Base-by-base conservation (phyloP, 78 protist species). In the Speleostelium caveatum region DNA sequence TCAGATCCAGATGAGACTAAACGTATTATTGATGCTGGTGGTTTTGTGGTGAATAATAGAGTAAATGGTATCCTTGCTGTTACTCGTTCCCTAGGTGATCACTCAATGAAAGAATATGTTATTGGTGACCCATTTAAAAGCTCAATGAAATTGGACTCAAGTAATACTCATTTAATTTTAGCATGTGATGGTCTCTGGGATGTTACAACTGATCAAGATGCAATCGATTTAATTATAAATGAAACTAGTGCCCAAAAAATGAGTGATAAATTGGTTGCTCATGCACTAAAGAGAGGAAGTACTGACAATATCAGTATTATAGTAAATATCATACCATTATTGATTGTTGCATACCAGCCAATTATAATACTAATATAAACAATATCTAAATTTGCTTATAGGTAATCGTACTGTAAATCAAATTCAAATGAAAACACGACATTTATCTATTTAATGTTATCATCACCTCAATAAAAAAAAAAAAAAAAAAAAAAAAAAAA, bases 171-270 rank as follows among this genome's bases (percentile, higher is more conserved):
- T 72, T 58, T 94, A 38, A 76, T 94, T 73, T 60, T 94, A 66
- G 96, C 96, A 35, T 94, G 96, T 77, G 96, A 94, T 71, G 96
- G 96, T 75, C 86, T 94, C 51, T 94, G 96, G 96, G 96, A 94
- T 77, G 96, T 94, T 14, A 73, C 75, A 8, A 17, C 53, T 26
- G 93, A 90, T 45, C 93, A 86, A 79, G 94, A 87, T n/a, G 87
- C 87, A 30, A 63, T 83, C 26, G 93, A 73, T 32, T 36, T 94
- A 39, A 87, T 94, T 60, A 24, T 72, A 19, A 45, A 76, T 55
- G 92, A 94, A 76, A 69, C 74, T 39, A 92, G 73, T 19, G 86
- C 83, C 26, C 80, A 90, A 61, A 49, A 58, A 14, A 76, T 92
- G 91, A 92, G 94, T 68, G 83, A 89, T n/a, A 73, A 72, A 72